Percentiles rank a stretch among this genome's conserved stretches.
Conservation (phyloP, 768 basidiomycete genomes). For the Suillus alpinus region DNA sequence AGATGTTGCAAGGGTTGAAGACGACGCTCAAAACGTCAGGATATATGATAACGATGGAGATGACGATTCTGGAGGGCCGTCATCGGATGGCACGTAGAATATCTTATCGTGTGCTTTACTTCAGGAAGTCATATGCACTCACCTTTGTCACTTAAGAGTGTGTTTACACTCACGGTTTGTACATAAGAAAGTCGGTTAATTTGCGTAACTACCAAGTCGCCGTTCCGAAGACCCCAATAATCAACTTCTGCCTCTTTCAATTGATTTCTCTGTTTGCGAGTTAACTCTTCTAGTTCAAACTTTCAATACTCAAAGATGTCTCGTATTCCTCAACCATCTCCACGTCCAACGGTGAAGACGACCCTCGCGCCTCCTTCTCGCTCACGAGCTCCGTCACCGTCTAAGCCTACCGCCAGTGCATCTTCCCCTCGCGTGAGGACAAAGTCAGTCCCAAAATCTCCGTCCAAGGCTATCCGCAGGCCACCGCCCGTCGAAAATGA, state of each 20-base stretch:
- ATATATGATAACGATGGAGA: slow-evolving; percentile 19
- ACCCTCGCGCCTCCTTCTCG: slow-evolving; percentile 26
- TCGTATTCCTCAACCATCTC: slow-evolving; percentile 37
- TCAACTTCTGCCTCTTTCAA: not conserved
- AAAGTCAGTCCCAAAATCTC: slow-evolving; percentile 36
- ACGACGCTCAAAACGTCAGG: slow-evolving; percentile 13
- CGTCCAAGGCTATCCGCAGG: slow-evolving; percentile 27
- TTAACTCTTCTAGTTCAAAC: not conserved
- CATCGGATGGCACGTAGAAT: not conserved
- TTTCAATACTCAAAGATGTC: slow-evolving; percentile 30
- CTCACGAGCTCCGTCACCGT: slow-evolving; percentile 29
- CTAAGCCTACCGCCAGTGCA: slow-evolving; percentile 27
- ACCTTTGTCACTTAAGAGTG: not conserved
- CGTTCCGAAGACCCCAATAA: not conserved
- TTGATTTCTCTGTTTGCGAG: not conserved
- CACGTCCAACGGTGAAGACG: slow-evolving; percentile 30
- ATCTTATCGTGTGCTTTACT: slow-evolving; percentile 3
- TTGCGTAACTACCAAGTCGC: not conserved
- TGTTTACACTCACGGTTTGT: not conserved
- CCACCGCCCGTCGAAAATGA: slow-evolving; percentile 18
- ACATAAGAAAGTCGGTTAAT: not conserved
- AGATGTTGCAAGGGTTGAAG: slow-evolving; percentile 20
- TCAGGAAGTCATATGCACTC: slow-evolving; percentile 1
- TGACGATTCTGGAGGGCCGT: not conserved
- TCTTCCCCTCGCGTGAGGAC: slow-evolving; percentile 31